Percentiles rank a stretch among this genome's conserved stretches.
phyloP scores from a whole-genome alignment of 768 basidiomycete species.

The Kondoa subrosea region DNA sequence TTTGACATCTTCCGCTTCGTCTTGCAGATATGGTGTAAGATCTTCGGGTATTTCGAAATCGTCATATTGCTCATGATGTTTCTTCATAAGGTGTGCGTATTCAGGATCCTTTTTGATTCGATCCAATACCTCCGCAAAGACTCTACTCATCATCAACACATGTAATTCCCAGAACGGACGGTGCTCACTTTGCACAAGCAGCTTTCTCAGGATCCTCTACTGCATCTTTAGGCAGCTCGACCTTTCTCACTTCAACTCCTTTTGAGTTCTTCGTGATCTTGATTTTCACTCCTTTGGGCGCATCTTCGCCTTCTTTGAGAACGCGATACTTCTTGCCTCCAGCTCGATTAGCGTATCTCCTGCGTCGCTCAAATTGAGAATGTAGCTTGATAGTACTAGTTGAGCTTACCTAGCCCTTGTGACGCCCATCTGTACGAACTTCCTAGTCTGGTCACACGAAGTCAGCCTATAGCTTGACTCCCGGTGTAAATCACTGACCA shows the following conservation, averaged over 20 bases:
- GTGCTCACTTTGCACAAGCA: not conserved
- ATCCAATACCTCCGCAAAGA: not conserved
- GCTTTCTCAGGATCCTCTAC: not conserved
- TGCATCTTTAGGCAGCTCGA: not conserved
- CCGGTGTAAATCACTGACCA: too few relatives aligned
- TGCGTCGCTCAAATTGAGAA: conserved; percentile 15
- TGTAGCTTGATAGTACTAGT: not conserved
- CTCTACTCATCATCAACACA: not conserved
- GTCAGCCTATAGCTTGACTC: too few relatives aligned
- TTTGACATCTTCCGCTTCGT: not conserved
- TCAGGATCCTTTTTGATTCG: not conserved
- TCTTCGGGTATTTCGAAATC: not conserved
- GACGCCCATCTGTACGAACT: conserved; percentile 20
- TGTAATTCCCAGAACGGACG: not conserved
- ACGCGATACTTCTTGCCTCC: conserved; percentile 18
- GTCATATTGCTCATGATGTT: not conserved
- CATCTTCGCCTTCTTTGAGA: not conserved
- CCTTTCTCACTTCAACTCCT: not conserved
- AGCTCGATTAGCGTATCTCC: conserved; percentile 16
- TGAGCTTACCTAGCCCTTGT: not conserved
- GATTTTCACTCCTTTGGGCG: not conserved
- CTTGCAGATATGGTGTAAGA: not conserved
- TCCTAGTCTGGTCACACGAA: too few relatives aligned
- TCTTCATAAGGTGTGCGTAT: not conserved
- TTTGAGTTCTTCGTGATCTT: not conserved